These are phyloP conservation scores for Ustilago tritici DNA, from an alignment of 1,284 basidiomycete species.

Conservation along the genomic window DNA sequence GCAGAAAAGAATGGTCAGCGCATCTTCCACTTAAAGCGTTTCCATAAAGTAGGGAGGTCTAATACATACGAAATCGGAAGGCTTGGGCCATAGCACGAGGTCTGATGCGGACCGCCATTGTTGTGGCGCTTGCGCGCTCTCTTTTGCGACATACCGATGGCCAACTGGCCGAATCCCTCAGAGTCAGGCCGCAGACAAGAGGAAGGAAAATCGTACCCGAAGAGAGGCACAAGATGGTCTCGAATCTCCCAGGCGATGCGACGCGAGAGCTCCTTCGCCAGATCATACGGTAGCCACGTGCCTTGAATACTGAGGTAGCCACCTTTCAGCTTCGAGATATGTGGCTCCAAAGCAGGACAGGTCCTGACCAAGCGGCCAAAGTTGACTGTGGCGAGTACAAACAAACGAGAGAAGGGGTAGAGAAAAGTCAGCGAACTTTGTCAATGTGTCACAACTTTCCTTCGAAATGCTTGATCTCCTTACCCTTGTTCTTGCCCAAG, in stretches of 20 bases:
- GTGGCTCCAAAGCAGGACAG: constrained; percentile 41
- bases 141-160: constrained; percentile 45
- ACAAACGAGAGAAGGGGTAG: background rate
- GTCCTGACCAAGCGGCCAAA: constrained; percentile 42
- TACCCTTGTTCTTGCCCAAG: constrained; percentile 50
- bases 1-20: too few species aligned
- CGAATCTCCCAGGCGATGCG: constrained; percentile 55
- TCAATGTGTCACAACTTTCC: background rate
- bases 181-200: constrained; percentile 49
- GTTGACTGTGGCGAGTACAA: constrained; percentile 24
- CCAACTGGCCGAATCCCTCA: constrained; percentile 52
- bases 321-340: constrained; percentile 55
- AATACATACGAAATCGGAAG: constrained; percentile 42
- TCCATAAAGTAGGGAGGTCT: too few species aligned
- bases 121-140: constrained; percentile 45
- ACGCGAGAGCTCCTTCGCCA: constrained; percentile 52
- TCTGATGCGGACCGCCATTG: constrained; percentile 46
- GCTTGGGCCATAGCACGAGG: constrained; percentile 48
- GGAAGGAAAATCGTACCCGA: constrained; percentile 51
- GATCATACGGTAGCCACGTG: constrained; percentile 52
- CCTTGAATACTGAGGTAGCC: constrained; percentile 60
- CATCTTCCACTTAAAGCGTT: background rate
- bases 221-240: constrained; percentile 50
- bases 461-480: background rate
- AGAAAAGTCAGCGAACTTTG: background rate